Evolutionary conservation across 2,329 filamentous ascomycete species (phyloP).

Genomic region (Aspergillus costaricaensis): DNA sequence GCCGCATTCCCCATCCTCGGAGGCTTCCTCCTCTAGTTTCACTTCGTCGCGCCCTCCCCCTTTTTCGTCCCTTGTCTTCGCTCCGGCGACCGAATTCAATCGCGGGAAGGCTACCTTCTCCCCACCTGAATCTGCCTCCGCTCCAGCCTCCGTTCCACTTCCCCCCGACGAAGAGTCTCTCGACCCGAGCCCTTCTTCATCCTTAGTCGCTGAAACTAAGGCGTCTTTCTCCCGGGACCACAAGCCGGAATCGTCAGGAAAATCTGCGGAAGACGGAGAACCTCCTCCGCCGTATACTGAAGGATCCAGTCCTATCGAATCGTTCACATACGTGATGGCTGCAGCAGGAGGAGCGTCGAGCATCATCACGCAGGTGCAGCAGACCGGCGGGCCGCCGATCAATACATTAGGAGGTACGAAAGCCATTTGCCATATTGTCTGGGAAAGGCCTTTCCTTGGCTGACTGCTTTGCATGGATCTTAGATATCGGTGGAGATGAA

Average conservation of each 20-base stretch:
- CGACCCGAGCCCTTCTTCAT: slow-evolving; percentile 47
- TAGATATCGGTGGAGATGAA: slow-evolving; percentile 84
- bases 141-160: slow-evolving; percentile 55
- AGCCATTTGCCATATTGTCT: not conserved
- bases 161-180: slow-evolving; percentile 54
- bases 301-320: slow-evolving; percentile 84
- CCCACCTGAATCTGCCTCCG: slow-evolving; percentile 49
- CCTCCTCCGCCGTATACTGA: slow-evolving; percentile 95
- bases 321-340: slow-evolving; percentile 97
- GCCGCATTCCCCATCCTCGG: slow-evolving; percentile 39
- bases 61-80: slow-evolving; percentile 65
- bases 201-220: slow-evolving; percentile 73
- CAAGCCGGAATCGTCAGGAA: slow-evolving; percentile 73
- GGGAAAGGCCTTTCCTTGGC: slow-evolving; percentile 14
- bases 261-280: slow-evolving; percentile 77
- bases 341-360: slow-evolving; percentile 94
- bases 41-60: slow-evolving; percentile 61
- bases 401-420: slow-evolving; percentile 82
- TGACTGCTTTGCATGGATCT: slow-evolving; percentile 12
- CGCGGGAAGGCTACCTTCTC: slow-evolving; percentile 46
- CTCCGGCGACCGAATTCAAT: slow-evolving; percentile 43
- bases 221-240: slow-evolving; percentile 78
- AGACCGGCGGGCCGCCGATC: slow-evolving; percentile 80
- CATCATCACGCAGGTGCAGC: slow-evolving; percentile 98
- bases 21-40: slow-evolving; percentile 50